Evolutionary conservation across 1,139 yeast genomes (phyloP).

Genomic region (Yamadazyma epiphylla): DNA sequence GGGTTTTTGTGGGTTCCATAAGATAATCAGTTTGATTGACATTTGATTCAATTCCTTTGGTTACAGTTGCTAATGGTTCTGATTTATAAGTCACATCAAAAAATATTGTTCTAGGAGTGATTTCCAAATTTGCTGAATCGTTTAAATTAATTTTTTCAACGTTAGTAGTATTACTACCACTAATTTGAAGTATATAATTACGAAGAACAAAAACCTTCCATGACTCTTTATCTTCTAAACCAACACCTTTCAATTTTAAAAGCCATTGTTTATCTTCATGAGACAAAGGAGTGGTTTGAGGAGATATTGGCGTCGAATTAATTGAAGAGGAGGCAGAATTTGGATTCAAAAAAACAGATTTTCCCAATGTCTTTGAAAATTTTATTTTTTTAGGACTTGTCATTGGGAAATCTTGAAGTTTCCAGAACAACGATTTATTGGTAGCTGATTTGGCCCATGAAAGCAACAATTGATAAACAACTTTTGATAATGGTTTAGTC

Average conservation of each 20-base stretch:
- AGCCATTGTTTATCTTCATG: slow-evolving; percentile 78
- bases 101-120: slow-evolving; percentile 60
- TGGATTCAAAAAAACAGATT: slow-evolving; percentile 26
- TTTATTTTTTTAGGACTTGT: slow-evolving; percentile 10
- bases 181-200: slow-evolving; percentile 63
- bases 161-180: slow-evolving; percentile 22
- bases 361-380: slow-evolving; percentile 34
- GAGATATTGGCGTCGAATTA: no score
- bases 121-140: slow-evolving; percentile 12
- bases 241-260: slow-evolving; percentile 62
- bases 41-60: slow-evolving; percentile 10
- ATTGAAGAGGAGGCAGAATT: slow-evolving; percentile 1
- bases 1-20: slow-evolving; percentile 2
- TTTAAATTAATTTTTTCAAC: slow-evolving; percentile 6
- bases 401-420: slow-evolving; percentile 14
- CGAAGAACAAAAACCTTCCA: slow-evolving; percentile 80
- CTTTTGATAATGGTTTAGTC: slow-evolving; percentile 62
- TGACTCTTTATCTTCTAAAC: slow-evolving; percentile 64
- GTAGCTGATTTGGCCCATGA: slow-evolving; percentile 69
- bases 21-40: slow-evolving; percentile 4
- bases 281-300: slow-evolving; percentile 24
- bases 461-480: slow-evolving; percentile 61
- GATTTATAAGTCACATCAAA: slow-evolving; percentile 55
- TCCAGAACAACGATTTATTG: slow-evolving; percentile 75
- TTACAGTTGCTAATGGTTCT: slow-evolving; percentile 26